Conservation (phyloP, 371 early-diverging fungal species). For the Mortierella sp. region DNA sequence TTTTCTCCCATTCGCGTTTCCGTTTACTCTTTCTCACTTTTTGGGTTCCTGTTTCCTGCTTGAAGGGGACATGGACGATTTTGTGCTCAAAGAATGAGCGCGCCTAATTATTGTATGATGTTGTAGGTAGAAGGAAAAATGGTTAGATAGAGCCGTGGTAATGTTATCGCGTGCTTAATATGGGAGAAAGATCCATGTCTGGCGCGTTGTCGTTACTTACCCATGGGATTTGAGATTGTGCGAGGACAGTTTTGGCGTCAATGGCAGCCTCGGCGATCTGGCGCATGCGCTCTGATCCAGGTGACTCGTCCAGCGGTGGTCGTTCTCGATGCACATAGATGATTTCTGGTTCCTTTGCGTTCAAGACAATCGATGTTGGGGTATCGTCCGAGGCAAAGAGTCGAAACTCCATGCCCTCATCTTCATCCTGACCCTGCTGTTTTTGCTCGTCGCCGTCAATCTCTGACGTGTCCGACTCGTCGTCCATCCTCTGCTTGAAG, state of each 20-base stretch:
- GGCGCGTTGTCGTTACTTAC: constrained; percentile 1
- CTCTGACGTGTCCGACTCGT: background rate
- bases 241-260: constrained; percentile 22
- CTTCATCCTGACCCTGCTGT: constrained; percentile 5
- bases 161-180: too few relatives aligned
- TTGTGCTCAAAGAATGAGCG: constrained; percentile 51
- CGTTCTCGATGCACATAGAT: constrained; percentile 26
- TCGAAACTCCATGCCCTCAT: constrained; percentile 46
- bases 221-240: constrained; percentile 47
- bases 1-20: constrained; percentile 57
- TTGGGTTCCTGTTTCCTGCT: constrained; percentile 1
- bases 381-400: constrained; percentile 49
- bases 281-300: constrained; percentile 39
- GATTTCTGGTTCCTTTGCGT: constrained; percentile 13
- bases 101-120: constrained; percentile 14
- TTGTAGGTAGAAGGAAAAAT: background rate
- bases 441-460: background rate
- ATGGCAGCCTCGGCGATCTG: constrained; percentile 42
- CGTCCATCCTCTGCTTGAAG: background rate
- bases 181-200: background rate
- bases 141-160: background rate
- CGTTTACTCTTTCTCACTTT: constrained; percentile 39
- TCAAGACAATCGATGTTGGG: constrained; percentile 26
- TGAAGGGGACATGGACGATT: constrained; percentile 30
- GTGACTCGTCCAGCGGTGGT: constrained; percentile 39